A percentile compares a stretch with the other conserved stretches of the same genome.
phyloP scores from a whole-genome alignment of 495 filamentous ascomycete species.

The Corynascus novoguineensis region DNA sequence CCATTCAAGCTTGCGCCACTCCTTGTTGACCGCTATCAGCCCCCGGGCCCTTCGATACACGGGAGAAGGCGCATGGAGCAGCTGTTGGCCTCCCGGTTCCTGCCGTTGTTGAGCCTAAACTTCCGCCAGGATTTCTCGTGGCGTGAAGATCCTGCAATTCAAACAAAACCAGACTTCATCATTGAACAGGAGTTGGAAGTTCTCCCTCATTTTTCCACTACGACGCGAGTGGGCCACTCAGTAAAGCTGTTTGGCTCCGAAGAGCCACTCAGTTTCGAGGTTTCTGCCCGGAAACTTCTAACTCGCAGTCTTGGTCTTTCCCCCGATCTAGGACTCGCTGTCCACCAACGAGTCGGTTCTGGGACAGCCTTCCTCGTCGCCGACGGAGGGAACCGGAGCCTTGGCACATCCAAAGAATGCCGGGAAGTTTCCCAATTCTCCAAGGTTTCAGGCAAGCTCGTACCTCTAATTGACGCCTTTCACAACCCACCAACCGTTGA shows the following conservation, averaged over 20 bases:
- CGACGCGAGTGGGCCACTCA: conserved; percentile 21
- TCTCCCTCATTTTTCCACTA: conserved; percentile 19
- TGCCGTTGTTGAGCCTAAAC: conserved; percentile 17
- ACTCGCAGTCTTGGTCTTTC: neutral
- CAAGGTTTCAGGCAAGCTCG: conserved; percentile 6
- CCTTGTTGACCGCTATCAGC: conserved; percentile 22
- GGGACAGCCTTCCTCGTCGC: conserved; percentile 22
- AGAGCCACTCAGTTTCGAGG: conserved; percentile 21
- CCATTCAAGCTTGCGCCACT: conserved; percentile 19
- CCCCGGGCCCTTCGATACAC: conserved; percentile 24
- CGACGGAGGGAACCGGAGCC: conserved; percentile 22
- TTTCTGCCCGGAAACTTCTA: conserved; percentile 18
- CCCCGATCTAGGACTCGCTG: conserved; percentile 24
- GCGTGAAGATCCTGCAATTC: neutral
- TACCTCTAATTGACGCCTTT: conserved; percentile 10
- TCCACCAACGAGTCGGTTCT: conserved; percentile 7
- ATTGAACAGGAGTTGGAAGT: conserved; percentile 26
- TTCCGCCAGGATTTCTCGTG: conserved; percentile 25
- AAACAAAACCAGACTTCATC: neutral
- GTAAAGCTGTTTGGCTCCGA: conserved; percentile 11
- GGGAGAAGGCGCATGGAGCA: conserved; percentile 19
- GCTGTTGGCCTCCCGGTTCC: conserved; percentile 20
- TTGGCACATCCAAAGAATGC: conserved; percentile 20
- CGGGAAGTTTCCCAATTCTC: conserved; percentile 19
- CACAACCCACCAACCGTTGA: conserved; percentile 24